Conservation (phyloP, 495 filamentous ascomycete species). For the Hypomontagnella submonticulosa region DNA sequence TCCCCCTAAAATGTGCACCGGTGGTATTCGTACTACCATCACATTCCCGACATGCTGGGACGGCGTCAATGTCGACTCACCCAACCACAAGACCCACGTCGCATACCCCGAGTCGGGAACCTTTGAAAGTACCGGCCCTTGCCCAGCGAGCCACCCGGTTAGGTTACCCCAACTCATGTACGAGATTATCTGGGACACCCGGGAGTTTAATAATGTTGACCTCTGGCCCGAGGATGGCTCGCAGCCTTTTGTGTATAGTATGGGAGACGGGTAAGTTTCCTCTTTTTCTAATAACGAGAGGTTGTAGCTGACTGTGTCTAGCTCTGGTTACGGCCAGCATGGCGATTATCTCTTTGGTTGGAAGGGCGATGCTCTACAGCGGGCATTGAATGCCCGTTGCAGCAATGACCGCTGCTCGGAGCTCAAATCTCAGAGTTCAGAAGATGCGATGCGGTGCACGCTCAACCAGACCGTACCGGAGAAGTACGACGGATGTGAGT, state of each 20-base stretch:
- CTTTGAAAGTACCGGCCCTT: slow-evolving; percentile 46
- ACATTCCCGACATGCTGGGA: slow-evolving; percentile 58
- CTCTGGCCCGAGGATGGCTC: slow-evolving; percentile 54
- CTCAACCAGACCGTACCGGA: slow-evolving; percentile 53
- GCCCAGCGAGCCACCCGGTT: slow-evolving; percentile 53
- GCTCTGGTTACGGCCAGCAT: slow-evolving; percentile 56
- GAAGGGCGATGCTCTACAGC: slow-evolving; percentile 55
- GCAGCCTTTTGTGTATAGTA: slow-evolving; percentile 59
- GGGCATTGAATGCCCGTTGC: slow-evolving; percentile 57
- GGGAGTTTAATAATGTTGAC: slow-evolving; percentile 52
- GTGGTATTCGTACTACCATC: slow-evolving; percentile 53
- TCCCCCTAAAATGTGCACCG: slow-evolving; percentile 44
- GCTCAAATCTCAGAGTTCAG: slow-evolving; percentile 52
- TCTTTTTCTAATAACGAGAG: background rate
- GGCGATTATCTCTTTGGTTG: slow-evolving; percentile 63
- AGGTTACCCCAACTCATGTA: slow-evolving; percentile 54
- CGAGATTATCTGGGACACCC: slow-evolving; percentile 53
- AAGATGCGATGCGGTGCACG: slow-evolving; percentile 53
- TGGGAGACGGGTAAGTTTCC: slow-evolving; percentile 53
- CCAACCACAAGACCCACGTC: slow-evolving; percentile 54
- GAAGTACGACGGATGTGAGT: slow-evolving; percentile 57
- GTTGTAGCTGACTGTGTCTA: slow-evolving; percentile 18
- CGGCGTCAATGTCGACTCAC: slow-evolving; percentile 52
- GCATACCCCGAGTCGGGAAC: slow-evolving; percentile 49
- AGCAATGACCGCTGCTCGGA: slow-evolving; percentile 48